A percentile compares a stretch with the other conserved stretches of the same genome.
phyloP scores from a whole-genome alignment of 257 asterid genomes.

The Hygrophila difformis region DNA sequence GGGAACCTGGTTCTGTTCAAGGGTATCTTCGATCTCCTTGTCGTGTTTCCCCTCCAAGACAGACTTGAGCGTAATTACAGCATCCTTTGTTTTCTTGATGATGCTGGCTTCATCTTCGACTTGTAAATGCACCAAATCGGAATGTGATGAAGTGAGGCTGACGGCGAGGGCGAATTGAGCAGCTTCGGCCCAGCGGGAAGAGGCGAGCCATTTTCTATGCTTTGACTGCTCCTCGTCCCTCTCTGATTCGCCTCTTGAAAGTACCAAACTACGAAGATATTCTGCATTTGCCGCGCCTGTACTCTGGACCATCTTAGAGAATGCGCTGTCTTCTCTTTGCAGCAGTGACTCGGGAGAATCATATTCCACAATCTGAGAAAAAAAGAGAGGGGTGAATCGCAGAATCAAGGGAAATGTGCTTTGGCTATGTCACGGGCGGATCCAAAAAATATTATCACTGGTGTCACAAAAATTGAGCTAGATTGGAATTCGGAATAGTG shows the following conservation, averaged over 20 bases:
- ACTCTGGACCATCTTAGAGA: constrained; percentile 97
- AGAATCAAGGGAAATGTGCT: not conserved
- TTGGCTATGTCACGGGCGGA: no score
- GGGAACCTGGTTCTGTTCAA: constrained; percentile 59
- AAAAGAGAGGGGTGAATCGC: not conserved
- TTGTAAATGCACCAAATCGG: constrained; percentile 67
- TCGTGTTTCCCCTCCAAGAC: constrained; percentile 90
- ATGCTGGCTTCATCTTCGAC: constrained; percentile 45
- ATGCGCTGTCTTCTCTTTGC: constrained; percentile 61
- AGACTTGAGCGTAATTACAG: constrained; percentile 76
- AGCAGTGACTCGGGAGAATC: constrained; percentile 68
- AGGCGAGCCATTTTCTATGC: constrained; percentile 82
- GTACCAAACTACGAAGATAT: constrained; percentile 72
- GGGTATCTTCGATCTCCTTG: constrained; percentile 62
- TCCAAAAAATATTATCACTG: no score
- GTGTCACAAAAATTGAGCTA: no score
- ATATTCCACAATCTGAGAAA: constrained; percentile 68
- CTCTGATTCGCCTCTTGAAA: constrained; percentile 27
- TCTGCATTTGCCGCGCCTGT: constrained; percentile 93
- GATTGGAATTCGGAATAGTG: no score
- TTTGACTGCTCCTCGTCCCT: constrained; percentile 49
- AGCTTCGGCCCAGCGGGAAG: constrained; percentile 94
- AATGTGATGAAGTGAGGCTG: constrained; percentile 81
- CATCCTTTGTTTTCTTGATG: constrained; percentile 75
- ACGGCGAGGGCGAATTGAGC: constrained; percentile 81